Base-by-base conservation (phyloP, 441 rosid genomes). In the Pelargonium cotyledonis region DNA sequence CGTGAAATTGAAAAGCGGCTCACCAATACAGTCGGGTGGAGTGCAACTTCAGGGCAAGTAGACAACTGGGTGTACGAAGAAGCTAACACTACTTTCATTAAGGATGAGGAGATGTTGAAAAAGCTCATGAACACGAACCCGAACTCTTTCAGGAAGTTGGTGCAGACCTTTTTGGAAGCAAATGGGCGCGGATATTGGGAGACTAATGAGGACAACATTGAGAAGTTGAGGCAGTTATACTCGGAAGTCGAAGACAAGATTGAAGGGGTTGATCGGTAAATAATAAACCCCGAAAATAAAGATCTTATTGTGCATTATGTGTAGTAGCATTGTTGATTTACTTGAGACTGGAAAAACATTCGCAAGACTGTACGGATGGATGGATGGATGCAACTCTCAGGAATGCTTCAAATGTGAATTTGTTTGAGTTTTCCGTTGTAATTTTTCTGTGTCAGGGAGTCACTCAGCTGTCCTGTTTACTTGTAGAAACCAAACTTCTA, bases 181-280 rank as follows among this genome's bases (percentile, higher is more conserved):
- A 92, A 88, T 63, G 97, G 99, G 26, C 96, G 99, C 4, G 97
- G 99, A 3, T 95, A 92, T 70, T 95, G 99, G 99, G 97, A 95
- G 57, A 95, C 98, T 62, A 84, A 96, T 0, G 84, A 75, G 71
- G 85, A 92, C 51, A 92, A 90, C 40, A 85, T 95, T 23, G 99
- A 95, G 79, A 89, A 44, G 85, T 80, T 95, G 80, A 95, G 83
- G 81, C 91, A 95, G 72, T 79, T 92, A 70, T 95, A 95, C 83
- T 92, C 98, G 0, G 93, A 92, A 78, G 95, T 92, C 0, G 99
- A 92, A 78, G 98, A 92, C 89, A 95, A 89, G 88, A 95, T 95
- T 31, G 99, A 95, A 84, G 99, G 99, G 65, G 84, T 95, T 60
- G 98, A 95, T 72, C 73, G 90, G 77, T 90, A 85, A 79, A 71